Conservation (phyloP, 202 grass and related monocot genomes). For the Panicum virgatum region DNA sequence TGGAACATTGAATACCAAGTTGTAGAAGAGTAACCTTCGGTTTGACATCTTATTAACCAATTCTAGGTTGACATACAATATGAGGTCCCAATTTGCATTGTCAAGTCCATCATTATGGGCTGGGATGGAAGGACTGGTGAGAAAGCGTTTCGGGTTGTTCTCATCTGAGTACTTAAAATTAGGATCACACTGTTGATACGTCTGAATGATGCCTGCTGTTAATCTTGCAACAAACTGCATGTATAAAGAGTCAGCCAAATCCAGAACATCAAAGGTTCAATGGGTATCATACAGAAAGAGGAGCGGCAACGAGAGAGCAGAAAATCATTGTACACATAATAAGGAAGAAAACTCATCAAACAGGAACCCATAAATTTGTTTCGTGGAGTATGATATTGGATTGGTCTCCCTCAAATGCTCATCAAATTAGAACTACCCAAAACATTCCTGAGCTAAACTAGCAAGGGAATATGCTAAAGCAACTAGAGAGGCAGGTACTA, state of each 20-base stretch:
- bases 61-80: slow-evolving; percentile 86
- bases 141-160: slow-evolving; percentile 74
- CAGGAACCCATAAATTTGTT: neutral
- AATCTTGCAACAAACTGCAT: slow-evolving; percentile 75
- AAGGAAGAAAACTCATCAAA: neutral
- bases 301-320: neutral
- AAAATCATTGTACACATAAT: neutral
- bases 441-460: neutral
- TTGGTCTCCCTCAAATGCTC: neutral
- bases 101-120: slow-evolving; percentile 89
- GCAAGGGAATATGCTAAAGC: slow-evolving; percentile 21
- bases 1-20: neutral
- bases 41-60: slow-evolving; percentile 74
- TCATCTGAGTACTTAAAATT: slow-evolving; percentile 81
- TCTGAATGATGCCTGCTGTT: slow-evolving; percentile 73
- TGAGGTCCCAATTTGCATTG: slow-evolving; percentile 92
- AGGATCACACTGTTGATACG: slow-evolving; percentile 67
- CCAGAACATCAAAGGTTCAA: neutral
- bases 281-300: neutral
- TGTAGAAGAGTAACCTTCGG: slow-evolving; percentile 64
- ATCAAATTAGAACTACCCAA: neutral
- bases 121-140: slow-evolving; percentile 81
- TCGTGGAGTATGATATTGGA: neutral
- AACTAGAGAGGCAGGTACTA: neutral
- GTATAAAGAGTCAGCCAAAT: slow-evolving; percentile 24